Base-by-base conservation (phyloP, 352 stramenopile species). In the Elongisporangium anandrum region DNA sequence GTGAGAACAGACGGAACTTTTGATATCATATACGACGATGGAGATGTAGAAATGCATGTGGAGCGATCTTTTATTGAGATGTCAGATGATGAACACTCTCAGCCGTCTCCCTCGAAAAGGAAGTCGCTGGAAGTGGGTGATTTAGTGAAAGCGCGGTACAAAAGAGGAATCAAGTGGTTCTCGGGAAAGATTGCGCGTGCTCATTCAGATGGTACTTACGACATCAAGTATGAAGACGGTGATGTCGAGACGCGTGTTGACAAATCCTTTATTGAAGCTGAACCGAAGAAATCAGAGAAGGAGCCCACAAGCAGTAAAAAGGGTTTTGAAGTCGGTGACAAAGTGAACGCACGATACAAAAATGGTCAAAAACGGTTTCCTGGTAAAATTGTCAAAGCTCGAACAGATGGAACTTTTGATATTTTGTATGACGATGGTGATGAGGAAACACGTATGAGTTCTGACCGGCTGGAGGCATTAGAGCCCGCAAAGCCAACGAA, bases 181-280 rank as follows among this genome's bases (percentile, higher is more conserved):
- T 24, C 66, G 9, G 86, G 85, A 2, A 83, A 80, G 64, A 85
- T 96, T 50, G 60, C 52, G 0, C 68, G 82, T 10, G 75, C 77
- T 20, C 69, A 81, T 21, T 69, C 70, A 2, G 81, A 96, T 60
- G 85, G 77, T 0, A 87, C 76, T 0, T 88, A 78, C 54, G 82
- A 92, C 58, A 65, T 90, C 52, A 64, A 79, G 21, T 90, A 89
- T 54, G 66, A 85, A 3, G 82, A 90, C 21, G 78, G 78, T 9
- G 78, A 90, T 52, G 67, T 67, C 0, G 76, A 88, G 50, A 50
- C 60, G 22, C 63, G 67, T 1, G 70, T 90, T 4, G 62, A 79
- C 4, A 57, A 59, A 16, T 55, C 47, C 1, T 64, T 72, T 5
- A 74, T 77, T 47, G 56, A 79, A 62, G 24, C n/a, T 3, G 53